Conservation (phyloP, 1,139 yeast species). For the Scheffersomyces cryptocercus region DNA sequence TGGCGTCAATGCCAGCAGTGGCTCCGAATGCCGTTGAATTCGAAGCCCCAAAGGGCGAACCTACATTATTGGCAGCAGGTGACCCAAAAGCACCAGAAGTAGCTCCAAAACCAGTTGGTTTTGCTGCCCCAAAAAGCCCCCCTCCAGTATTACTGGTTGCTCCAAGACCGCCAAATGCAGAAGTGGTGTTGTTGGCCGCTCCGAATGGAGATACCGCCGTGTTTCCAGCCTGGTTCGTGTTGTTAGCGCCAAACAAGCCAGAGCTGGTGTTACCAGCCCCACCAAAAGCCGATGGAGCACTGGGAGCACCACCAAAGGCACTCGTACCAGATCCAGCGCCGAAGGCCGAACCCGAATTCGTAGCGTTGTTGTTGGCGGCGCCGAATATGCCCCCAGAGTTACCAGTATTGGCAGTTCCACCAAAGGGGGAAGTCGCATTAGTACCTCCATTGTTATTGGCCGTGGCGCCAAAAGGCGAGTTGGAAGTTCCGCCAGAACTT, state of each 20-base stretch:
- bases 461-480: slow-evolving; percentile 17
- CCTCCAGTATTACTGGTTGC: slow-evolving; percentile 20
- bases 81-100: slow-evolving; percentile 12
- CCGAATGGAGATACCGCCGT: slow-evolving; percentile 24
- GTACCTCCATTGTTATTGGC: slow-evolving; percentile 9
- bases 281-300: slow-evolving; percentile 8
- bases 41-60: slow-evolving; percentile 28
- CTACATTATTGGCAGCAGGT: slow-evolving; percentile 17
- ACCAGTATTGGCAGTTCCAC: not conserved
- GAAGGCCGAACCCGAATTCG: not conserved
- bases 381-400: not conserved
- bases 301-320: slow-evolving; percentile 30
- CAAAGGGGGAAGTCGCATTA: slow-evolving; percentile 8
- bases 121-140: slow-evolving; percentile 27
- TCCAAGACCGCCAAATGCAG: slow-evolving; percentile 25
- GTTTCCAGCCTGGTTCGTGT: slow-evolving; percentile 26
- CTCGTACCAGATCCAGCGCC: slow-evolving; percentile 9
- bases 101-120: slow-evolving; percentile 24
- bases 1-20: slow-evolving; percentile 36
- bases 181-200: slow-evolving; percentile 10
- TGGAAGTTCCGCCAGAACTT: slow-evolving; percentile 7
- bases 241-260: slow-evolving; percentile 43
- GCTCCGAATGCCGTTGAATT: slow-evolving; percentile 25
- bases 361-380: not conserved
- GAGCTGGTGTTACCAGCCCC: slow-evolving; percentile 14